Evolutionary conservation across 164 flowering plant genomes (phyloP), one percentile per base, ranked within the genome.

Genomic region (Cinnamomum chago): DNA sequence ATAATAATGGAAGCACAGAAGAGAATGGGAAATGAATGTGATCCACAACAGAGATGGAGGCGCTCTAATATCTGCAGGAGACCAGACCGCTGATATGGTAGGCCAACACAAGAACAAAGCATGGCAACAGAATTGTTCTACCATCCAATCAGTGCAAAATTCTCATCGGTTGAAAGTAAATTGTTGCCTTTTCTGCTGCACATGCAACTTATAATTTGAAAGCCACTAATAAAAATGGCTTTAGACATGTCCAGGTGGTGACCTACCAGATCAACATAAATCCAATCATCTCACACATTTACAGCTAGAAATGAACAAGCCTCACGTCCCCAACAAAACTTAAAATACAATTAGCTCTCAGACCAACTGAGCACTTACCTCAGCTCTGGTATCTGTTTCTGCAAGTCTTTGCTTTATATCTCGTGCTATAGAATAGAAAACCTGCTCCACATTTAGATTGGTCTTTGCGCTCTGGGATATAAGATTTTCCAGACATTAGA

Each of bases 391-490:
- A 82, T 92, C 92, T 27, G 90, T 79, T 73, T 92, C 97, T 27
- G 94, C 85, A 58, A 92, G 90, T 78, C 97, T 87, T 84, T 87
- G 91, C 82, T 92, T 92, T 12, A 92, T 90, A 75, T 89, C 95
- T 82, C 88, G 84, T 30, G 85, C 97, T 76, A 92, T 89, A 40
- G 95, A 90, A 79, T 87, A 90, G 89, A 92, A 92, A 73, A 90
- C 97, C 78, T 92, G 90, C 81, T 92, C 97, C 77, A 92, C 93
- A 64, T 92, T 92, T 75, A 92, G 79, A 79, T 90, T 92, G 52
- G 94, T 92, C 83, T 92, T 90, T 60, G 97, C 97, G 85, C 97
- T 92, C 94, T 90, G 89, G 62, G 79, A 68, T 1, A 67, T 2
- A 71, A 12, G 72, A 58, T 58, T 74, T 62, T 79, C 68, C 78